phyloP scores from a whole-genome alignment of 768 basidiomycete genomes.

The Kwoniella dejecticola region DNA sequence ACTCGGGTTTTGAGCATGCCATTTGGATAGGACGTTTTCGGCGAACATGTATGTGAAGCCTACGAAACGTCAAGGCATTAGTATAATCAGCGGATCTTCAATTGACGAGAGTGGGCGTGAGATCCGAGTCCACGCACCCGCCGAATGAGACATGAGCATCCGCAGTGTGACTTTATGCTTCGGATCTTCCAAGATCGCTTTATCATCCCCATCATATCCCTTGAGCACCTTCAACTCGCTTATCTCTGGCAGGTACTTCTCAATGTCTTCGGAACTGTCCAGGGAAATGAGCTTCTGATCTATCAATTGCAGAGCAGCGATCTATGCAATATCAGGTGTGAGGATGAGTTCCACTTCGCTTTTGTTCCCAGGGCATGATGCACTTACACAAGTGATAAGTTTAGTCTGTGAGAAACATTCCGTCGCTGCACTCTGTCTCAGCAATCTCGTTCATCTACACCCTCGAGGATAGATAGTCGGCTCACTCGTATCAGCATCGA shows the following conservation, averaged over 20 bases:
- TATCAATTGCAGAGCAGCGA: conserved; percentile 49
- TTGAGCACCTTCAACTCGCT: conserved; percentile 31
- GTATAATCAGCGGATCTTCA: neutral
- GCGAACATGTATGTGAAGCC: conserved; percentile 37
- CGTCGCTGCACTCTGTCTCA: conserved; percentile 19
- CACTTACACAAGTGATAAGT: conserved; percentile 41
- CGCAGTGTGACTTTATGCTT: conserved; percentile 43
- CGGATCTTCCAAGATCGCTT: conserved; percentile 27
- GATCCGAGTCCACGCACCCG: conserved; percentile 30
- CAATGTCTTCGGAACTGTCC: conserved; percentile 36
- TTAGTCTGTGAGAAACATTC: conserved; percentile 51
- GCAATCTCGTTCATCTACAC: neutral
- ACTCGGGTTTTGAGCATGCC: conserved; percentile 23
- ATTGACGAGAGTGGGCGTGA: neutral
- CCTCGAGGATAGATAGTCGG: neutral
- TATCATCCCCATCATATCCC: conserved; percentile 37
- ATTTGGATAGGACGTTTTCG: conserved; percentile 27
- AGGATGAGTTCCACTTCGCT: too few relatives aligned
- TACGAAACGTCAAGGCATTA: conserved; percentile 14
- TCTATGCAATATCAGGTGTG: conserved; percentile 6
- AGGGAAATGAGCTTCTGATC: conserved; percentile 43
- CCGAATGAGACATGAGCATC: conserved; percentile 50
- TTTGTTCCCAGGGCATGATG: conserved; percentile 2
- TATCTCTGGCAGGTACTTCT: conserved; percentile 40
- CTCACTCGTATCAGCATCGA: conserved; percentile 33